Evolutionary conservation across 1,139 yeast genomes (phyloP).

Genomic region (Geotrichum macrosporum): DNA sequence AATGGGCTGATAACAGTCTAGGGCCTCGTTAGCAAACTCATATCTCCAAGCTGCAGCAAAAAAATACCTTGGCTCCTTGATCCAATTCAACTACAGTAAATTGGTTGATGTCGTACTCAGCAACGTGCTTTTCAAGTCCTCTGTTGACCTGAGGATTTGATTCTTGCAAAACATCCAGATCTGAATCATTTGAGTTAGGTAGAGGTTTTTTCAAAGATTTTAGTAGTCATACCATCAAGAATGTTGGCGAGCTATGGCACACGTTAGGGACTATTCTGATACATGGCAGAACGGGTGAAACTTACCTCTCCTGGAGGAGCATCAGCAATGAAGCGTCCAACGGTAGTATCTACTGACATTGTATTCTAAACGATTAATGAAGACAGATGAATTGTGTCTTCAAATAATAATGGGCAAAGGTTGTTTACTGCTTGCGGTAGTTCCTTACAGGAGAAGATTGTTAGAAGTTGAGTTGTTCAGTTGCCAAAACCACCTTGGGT

Average conservation of each 20-base stretch:
- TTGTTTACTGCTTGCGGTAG: too few relatives aligned
- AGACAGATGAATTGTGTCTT: background rate
- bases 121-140: slow-evolving; percentile 39
- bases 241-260: slow-evolving; percentile 29
- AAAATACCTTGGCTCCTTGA: slow-evolving; percentile 23
- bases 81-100: slow-evolving; percentile 41
- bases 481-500: slow-evolving; percentile 3
- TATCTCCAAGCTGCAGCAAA: slow-evolving; percentile 4
- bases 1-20: slow-evolving; percentile 44
- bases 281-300: slow-evolving; percentile 21
- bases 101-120: slow-evolving; percentile 44
- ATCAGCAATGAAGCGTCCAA: slow-evolving; percentile 44
- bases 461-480: background rate
- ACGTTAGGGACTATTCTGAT: slow-evolving; percentile 23
- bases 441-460: too few relatives aligned
- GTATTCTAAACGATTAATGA: background rate
- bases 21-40: slow-evolving; percentile 1
- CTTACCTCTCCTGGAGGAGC: slow-evolving; percentile 53
- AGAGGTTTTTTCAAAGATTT: too few relatives aligned
- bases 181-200: slow-evolving; percentile 19
- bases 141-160: slow-evolving; percentile 33
- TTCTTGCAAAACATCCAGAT: slow-evolving; percentile 38
- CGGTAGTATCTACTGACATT: slow-evolving; percentile 28
- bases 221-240: slow-evolving; percentile 31
- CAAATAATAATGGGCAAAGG: too few relatives aligned